phyloP scores from a whole-genome alignment of 176 grass and related monocot species.

The Hyparrhenia diplandra region DNA sequence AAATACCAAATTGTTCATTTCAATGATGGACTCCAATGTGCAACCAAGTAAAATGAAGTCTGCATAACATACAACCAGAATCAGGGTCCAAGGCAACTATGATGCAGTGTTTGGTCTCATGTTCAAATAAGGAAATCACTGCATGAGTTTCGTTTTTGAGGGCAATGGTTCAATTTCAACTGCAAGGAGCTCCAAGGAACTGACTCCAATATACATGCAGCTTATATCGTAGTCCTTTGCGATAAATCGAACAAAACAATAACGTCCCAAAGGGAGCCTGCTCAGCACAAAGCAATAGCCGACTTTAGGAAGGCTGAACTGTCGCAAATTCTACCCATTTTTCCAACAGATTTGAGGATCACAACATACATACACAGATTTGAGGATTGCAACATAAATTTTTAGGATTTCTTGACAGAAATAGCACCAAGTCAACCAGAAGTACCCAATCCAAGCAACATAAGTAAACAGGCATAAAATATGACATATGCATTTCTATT shows the following conservation, averaged over 20 bases:
- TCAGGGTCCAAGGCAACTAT: neutral
- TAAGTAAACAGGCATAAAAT: neutral
- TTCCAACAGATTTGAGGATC: neutral
- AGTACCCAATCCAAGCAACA: neutral
- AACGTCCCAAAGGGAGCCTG: neutral
- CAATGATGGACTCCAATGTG: constrained; percentile 20
- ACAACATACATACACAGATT: neutral
- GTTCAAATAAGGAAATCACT: neutral
- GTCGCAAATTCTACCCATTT: neutral
- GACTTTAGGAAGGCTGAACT: neutral
- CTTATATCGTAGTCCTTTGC: neutral
- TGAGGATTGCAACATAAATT: neutral
- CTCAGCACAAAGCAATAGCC: neutral
- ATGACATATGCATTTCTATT: neutral
- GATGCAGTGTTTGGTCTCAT: neutral
- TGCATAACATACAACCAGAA: neutral
- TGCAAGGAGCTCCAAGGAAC: neutral
- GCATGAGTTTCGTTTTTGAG: neutral
- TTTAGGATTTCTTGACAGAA: neutral
- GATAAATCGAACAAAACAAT: neutral
- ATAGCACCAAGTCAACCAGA: neutral
- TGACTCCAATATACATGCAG: neutral
- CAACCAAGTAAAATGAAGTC: constrained; percentile 14
- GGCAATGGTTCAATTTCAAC: neutral
- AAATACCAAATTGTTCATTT: neutral